These are phyloP conservation scores for Scheffersomyces cryptocercus DNA, from an alignment of 1,139 yeast genomes.

Conservation along the genomic window DNA sequence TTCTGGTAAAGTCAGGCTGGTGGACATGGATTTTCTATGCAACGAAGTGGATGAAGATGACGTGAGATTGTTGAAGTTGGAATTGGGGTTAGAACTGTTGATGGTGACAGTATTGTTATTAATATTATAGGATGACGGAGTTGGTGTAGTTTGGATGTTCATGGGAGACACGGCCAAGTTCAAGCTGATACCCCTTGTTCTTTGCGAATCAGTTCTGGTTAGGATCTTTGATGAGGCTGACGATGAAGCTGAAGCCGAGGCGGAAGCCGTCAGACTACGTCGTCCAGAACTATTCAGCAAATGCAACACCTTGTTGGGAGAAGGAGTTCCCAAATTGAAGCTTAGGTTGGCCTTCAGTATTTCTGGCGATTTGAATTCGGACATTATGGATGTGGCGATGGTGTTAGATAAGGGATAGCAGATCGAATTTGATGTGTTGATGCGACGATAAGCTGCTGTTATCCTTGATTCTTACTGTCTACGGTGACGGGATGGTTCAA, in stretches of 20 bases:
- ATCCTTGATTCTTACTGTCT: too few species aligned
- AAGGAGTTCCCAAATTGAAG: conserved; percentile 1
- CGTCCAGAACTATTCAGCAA: background rate
- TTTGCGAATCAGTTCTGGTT: conserved; percentile 9
- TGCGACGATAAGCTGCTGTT: too few species aligned
- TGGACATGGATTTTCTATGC: too few species aligned
- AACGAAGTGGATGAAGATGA: too few species aligned
- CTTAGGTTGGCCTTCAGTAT: background rate
- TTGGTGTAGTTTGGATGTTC: conserved; percentile 2
- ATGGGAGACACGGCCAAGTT: conserved; percentile 35
- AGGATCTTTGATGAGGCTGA: conserved; percentile 1
- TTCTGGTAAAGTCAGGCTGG: conserved; percentile 1
- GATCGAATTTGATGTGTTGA: too few species aligned
- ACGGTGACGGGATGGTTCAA: too few species aligned
- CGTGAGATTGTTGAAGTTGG: background rate
- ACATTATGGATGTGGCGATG: too few species aligned
- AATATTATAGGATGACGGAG: conserved; percentile 27
- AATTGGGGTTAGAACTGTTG: background rate
- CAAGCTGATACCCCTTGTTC: conserved; percentile 31
- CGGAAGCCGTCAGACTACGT: background rate
- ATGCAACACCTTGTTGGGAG: background rate
- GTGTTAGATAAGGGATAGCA: too few species aligned
- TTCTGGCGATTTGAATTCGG: too few species aligned
- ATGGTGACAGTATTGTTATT: conserved; percentile 4
- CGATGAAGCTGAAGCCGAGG: conserved; percentile 1